Base-by-base conservation (phyloP, 768 basidiomycete genomes). In the Tricholoma flavovirens region DNA sequence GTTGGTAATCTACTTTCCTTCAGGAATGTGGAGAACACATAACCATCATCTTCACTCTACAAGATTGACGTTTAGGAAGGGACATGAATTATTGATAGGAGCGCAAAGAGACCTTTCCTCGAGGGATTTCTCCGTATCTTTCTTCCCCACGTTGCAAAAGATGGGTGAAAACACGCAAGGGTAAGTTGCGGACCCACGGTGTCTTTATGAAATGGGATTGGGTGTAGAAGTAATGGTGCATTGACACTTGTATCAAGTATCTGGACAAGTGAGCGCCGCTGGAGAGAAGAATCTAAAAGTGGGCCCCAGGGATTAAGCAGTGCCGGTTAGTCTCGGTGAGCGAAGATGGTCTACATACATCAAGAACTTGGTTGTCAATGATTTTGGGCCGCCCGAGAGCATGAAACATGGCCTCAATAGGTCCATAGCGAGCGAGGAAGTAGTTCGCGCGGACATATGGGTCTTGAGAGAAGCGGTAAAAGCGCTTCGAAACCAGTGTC, bases 201-300 rank as follows among this genome's bases (percentile, higher is more conserved):
- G 84, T 80, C 71, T 89, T 89, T 69, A 90, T 81, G 60, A 90
- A 91, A 58, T 87, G 86, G 26, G 81, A 72, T 57, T 82, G 81
- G 2, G 86, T 82, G 59, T 84, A 80, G 67, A 88, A 91, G 67
- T 83, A 89, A 66, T 90, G 89, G 58, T 90, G 88, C 53, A 86
- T 82, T 33, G 88, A 86, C 52, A 87, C 78, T 69, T 91, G 89
- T 46, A 86, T 77, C 48, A 91, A 77, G 71, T 91, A 91, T 49
- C 89, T 81, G 59, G 88, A 90, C 59, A 90, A 68, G 65, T 88
- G 86, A 53, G 87, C 88, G 53, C 88, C 88, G 62, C 87, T 88
- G 51, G 80, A 75, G 56, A 90, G 73, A 54, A 91, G 78, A 64
- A 87, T 87, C 88, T 90, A 56, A 35, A 58, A 57, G 33, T 17